A percentile compares a stretch with the other conserved stretches of the same genome.
These are phyloP conservation scores for Leishmania guyanensis DNA, from an alignment of 208 protist species.

Conservation along the genomic window DNA sequence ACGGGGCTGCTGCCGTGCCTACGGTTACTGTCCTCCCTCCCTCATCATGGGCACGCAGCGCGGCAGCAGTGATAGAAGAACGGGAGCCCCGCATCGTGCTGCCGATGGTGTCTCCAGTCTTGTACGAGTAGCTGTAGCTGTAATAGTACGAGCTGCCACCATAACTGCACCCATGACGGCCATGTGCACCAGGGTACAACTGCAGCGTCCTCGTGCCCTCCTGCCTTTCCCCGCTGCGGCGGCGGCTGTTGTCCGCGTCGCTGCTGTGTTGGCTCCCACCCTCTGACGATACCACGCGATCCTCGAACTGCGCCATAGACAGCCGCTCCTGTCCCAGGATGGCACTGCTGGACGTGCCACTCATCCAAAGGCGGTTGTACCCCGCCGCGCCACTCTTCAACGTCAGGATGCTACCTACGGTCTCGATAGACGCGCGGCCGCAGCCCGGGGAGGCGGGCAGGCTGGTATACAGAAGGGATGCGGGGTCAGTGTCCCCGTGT, in stretches of 20 bases:
- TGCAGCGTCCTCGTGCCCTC: background rate
- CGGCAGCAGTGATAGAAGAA: background rate
- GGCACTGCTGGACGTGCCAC: background rate
- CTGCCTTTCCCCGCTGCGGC: background rate
- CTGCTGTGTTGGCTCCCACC: background rate
- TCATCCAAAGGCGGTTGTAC: slow-evolving; percentile 10
- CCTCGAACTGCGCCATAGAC: slow-evolving; percentile 25
- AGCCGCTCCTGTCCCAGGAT: slow-evolving; percentile 4
- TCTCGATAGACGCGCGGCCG: slow-evolving; percentile 6
- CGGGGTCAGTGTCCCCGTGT: background rate
- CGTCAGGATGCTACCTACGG: slow-evolving; percentile 1
- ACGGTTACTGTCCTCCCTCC: background rate
- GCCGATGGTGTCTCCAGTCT: background rate
- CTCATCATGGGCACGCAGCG: background rate
- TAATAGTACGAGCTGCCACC: slow-evolving; percentile 9
- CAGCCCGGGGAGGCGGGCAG: background rate
- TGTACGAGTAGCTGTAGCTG: slow-evolving; percentile 31
- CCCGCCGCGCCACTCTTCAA: slow-evolving; percentile 7
- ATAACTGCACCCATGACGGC: background rate
- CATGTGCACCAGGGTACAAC: background rate
- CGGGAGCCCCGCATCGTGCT: background rate
- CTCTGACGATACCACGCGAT: slow-evolving; percentile 1
- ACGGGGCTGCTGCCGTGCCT: background rate
- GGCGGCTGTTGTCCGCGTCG: background rate
- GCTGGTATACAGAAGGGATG: background rate